Conservation (phyloP, 2,329 filamentous ascomycete species). For the Elsinoe perseae region DNA sequence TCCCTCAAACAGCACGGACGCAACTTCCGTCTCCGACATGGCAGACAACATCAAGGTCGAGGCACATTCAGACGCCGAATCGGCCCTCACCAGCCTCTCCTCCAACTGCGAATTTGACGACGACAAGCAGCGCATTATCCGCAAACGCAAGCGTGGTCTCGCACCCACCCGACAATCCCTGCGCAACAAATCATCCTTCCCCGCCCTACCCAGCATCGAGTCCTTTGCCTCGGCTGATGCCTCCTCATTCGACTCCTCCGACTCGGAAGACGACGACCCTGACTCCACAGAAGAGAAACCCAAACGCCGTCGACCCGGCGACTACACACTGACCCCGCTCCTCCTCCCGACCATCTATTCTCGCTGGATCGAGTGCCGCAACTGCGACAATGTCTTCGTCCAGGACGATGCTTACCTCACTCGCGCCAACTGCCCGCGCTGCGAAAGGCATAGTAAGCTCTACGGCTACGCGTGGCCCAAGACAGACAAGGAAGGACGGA, state of each 20-base stretch:
- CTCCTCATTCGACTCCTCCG: constrained; percentile 5
- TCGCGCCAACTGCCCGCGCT: constrained; percentile 76
- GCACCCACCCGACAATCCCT: constrained; percentile 18
- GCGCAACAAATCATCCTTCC: constrained; percentile 17
- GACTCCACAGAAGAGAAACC: constrained; percentile 19
- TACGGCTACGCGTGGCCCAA: constrained; percentile 97
- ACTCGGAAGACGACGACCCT: constrained; percentile 18
- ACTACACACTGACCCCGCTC: constrained; percentile 70
- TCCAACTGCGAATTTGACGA: constrained; percentile 34
- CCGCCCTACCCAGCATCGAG: constrained; percentile 26
- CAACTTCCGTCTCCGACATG: constrained; percentile 18
- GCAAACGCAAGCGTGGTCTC: constrained; percentile 25
- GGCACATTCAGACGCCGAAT: constrained; percentile 19
- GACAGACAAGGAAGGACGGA: constrained; percentile 68
- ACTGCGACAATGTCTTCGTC: constrained; percentile 74
- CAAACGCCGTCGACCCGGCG: constrained; percentile 36
- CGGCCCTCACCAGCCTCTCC: constrained; percentile 36
- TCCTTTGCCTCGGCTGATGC: constrained; percentile 4
- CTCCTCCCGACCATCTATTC: constrained; percentile 70
- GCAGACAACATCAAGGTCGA: constrained; percentile 14
- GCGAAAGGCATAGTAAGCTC: constrained; percentile 89
- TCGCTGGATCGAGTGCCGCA: constrained; percentile 81
- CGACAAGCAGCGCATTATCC: constrained; percentile 30
- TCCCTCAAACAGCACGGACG: constrained; percentile 16
- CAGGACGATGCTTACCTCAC: constrained; percentile 85